Conservation (phyloP, 108 stramenopile genomes). For the Epithemia pelagica region DNA sequence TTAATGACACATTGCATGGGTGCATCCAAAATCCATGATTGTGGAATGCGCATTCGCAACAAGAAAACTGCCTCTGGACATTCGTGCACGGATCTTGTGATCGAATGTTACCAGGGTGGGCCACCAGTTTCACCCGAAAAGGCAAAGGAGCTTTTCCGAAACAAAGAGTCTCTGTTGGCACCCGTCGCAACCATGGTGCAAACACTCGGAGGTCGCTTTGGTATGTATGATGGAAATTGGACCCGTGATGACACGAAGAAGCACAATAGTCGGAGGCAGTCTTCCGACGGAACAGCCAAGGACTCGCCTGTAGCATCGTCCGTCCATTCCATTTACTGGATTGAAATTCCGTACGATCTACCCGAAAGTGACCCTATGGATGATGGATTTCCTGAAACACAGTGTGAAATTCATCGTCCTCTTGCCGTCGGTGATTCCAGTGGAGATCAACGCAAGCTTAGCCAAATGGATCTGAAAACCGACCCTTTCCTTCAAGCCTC, state of each 20-base stretch:
- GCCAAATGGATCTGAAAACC: not conserved
- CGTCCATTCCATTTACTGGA: conserved; percentile 41
- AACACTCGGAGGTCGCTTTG: conserved; percentile 9
- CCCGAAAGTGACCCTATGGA: conserved; percentile 7
- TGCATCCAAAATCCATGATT: not conserved
- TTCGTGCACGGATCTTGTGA: not conserved
- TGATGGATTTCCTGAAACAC: not conserved
- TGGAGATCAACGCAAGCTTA: not conserved
- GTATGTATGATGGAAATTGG: conserved; percentile 16
- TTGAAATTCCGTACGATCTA: conserved; percentile 31
- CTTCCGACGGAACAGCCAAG: not conserved
- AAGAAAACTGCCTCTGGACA: not conserved
- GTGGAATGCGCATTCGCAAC: conserved; percentile 13
- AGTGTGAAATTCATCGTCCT: not conserved
- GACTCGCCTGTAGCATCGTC: not conserved
- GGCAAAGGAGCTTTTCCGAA: not conserved
- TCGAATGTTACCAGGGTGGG: not conserved
- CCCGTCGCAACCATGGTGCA: conserved; percentile 15
- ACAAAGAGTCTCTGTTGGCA: conserved; percentile 8
- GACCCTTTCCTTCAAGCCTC: not conserved
- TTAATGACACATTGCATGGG: conserved; percentile 18
- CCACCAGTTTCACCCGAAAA: not conserved
- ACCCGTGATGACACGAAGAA: not conserved
- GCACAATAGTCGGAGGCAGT: not conserved
- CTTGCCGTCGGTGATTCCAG: not conserved